Evolutionary conservation across 495 filamentous ascomycete genomes (phyloP), one percentile per base, ranked within the genome.

Genomic region (Penicillium odoratum): DNA sequence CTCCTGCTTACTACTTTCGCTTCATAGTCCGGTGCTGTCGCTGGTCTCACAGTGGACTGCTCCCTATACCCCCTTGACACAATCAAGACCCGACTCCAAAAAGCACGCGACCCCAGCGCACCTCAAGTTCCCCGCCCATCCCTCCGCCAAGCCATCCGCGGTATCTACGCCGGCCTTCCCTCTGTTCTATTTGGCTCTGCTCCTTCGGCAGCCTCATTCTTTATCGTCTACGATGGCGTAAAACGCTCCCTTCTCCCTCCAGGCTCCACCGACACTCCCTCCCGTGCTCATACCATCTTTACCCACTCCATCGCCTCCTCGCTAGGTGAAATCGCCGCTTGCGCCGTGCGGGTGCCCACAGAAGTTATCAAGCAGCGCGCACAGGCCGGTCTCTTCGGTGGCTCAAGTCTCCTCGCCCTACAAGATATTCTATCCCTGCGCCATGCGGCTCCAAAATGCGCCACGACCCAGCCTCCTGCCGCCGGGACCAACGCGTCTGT

Each of bases 341-440:
- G 94, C 74, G 85, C 91, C 5, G 87, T 98, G 4, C 79, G 94
- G 29, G 95, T 98, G 21, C 94, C 94, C 7, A 98, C 94, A 0
- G 94, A 98, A 70, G 95, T 98, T 3, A 79, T 98, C 60, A 98
- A 98, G 81, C 94, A 98, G 80, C 82, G 94, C 46, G 92, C 94
- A 28, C 94, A 98, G 68, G 94, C 95, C 0, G 81, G 83, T 10
- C 87, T 93, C 71, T 67, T 90, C 80, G 56, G 72, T 74, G 65
- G 76, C 60, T 46, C 77, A 15, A 78, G 65, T 58, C 62, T 75
- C 13, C 63, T 65, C 26, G 86, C 90, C 4, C 74, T 97, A 44
- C 76, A 69, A 56, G 79, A 87, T 51, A 96, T 97, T 42, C 74
- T 97, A 7, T 72, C 78, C 2, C 77, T 78, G 21, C 69, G 75